Base-by-base conservation (phyloP, 495 filamentous ascomycete genomes). In the Polyplosphaeria fusca region DNA sequence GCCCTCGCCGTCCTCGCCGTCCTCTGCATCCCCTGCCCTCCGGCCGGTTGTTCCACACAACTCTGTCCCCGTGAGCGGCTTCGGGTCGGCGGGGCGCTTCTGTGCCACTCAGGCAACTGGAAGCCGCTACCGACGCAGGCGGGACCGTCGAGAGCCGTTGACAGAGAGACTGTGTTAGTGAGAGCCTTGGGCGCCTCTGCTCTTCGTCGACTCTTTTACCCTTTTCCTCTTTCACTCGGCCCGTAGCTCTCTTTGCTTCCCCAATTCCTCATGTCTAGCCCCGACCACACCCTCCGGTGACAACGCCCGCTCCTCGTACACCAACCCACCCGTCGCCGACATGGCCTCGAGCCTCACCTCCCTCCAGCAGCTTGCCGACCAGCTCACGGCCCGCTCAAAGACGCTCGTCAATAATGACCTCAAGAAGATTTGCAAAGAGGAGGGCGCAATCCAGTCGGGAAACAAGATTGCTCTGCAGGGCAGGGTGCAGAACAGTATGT, bases 391-490 rank as follows among this genome's bases (percentile, higher is more conserved):
- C 26, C 67, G 75, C 50, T 71, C 83, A 25, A 85, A 85, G 67
- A 77, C 72, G 13, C 70, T 86, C 28, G 77, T 87, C 57, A 91
- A 91, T 69, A 77, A 77, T 25, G 79, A 86, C 47, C 80, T 98
- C 35, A 87, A 89, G 55, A 69, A 73, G 14, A 85, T 96, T 60
- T 82, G 91, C 62, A 80, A 79, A 37, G 72, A 74, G 51, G 86
- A 92, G 68, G 78, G 81, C 24, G 76, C 92, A 16, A 74, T 77
- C 28, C 83, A 88, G 35, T 86, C 82, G 24, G 93, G 93, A 7
- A 82, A 89, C 55, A 98, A 98, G 73, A 76, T 81, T 24, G 77
- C 85, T 18, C 73, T 97, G 38, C 90, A 95, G 69, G 70, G 71
- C 23, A 85, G 91, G 55, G 84, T 96, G 43, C 82, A 85, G 56